phyloP scores from a whole-genome alignment of 768 basidiomycete genomes.

The Brasilioporus rufonigricans region DNA sequence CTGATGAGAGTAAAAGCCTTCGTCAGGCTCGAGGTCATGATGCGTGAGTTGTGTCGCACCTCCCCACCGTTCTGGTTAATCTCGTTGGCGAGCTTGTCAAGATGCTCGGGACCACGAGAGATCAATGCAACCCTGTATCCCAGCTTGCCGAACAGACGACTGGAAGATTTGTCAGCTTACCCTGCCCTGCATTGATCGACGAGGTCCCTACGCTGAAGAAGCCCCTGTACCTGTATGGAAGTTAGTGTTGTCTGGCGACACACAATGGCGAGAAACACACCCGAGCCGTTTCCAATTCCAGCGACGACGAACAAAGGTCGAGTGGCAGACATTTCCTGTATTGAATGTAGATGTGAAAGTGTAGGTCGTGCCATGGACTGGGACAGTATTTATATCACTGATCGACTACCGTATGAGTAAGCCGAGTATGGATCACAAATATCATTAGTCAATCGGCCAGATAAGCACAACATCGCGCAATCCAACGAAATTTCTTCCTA shows the following conservation, averaged over 20 bases:
- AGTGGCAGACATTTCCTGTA: conserved; percentile 27
- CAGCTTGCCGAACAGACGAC: conserved; percentile 56
- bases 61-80: conserved; percentile 59
- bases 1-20: conserved; percentile 31
- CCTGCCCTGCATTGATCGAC: not conserved
- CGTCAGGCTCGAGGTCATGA: not conserved
- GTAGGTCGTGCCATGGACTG: not conserved
- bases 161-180: conserved; percentile 22
- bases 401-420: conserved; percentile 13
- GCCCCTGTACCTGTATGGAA: conserved; percentile 50
- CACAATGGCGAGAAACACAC: conserved; percentile 11
- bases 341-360: not conserved
- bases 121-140: conserved; percentile 70
- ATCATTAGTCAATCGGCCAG: conserved; percentile 5
- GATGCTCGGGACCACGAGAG: conserved; percentile 51
- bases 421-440: conserved; percentile 14
- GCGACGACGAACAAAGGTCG: conserved; percentile 59
- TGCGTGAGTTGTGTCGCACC: conserved; percentile 31
- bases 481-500: not conserved
- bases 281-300: conserved; percentile 46
- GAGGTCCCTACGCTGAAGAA: conserved; percentile 47
- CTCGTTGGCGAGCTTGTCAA: conserved; percentile 53
- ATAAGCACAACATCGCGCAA: conserved; percentile 7
- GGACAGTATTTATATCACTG: not conserved
- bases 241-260: not conserved